Evolutionary conservation across 306 rosid species (phyloP).

Genomic region (Delonix regia): DNA sequence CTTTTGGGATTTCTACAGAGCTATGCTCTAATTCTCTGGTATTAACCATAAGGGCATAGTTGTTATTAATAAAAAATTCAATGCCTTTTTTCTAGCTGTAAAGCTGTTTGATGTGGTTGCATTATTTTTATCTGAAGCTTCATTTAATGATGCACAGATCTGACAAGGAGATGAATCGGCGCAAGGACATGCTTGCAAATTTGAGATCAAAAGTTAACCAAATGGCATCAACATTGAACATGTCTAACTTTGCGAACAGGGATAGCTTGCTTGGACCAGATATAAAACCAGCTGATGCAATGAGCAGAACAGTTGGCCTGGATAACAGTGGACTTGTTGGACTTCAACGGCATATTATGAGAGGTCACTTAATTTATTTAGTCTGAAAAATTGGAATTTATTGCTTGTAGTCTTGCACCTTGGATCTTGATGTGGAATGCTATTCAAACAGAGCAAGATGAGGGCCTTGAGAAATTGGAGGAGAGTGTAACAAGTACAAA

Average conservation of each 20-base stretch:
- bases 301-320: conserved; percentile 77
- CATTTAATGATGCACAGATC: conserved; percentile 57
- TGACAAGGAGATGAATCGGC: conserved; percentile 98
- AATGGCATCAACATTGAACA: conserved; percentile 88
- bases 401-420: conserved; percentile 22
- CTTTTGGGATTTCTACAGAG: neutral
- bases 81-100: conserved; percentile 3
- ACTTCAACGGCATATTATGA: conserved; percentile 89
- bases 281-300: conserved; percentile 74
- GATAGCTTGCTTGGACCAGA: conserved; percentile 96
- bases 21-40: neutral
- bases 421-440: conserved; percentile 39
- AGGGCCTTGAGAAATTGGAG: conserved; percentile 95
- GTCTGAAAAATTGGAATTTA: conserved; percentile 15
- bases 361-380: conserved; percentile 57
- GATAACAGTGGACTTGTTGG: conserved; percentile 89
- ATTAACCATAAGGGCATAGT: conserved; percentile 5
- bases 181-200: conserved; percentile 76
- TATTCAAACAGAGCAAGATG: conserved; percentile 88
- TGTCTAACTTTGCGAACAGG: conserved; percentile 85
- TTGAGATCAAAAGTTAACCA: conserved; percentile 81
- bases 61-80: conserved; percentile 22
- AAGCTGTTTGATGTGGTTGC: conserved; percentile 24
- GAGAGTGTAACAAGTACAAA: conserved; percentile 90
- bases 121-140: conserved; percentile 30